Percentiles rank a stretch among this genome's conserved stretches.
phyloP scores from a whole-genome alignment of 2,329 filamentous ascomycete genomes.

The Orbilia ellipsospora region DNA sequence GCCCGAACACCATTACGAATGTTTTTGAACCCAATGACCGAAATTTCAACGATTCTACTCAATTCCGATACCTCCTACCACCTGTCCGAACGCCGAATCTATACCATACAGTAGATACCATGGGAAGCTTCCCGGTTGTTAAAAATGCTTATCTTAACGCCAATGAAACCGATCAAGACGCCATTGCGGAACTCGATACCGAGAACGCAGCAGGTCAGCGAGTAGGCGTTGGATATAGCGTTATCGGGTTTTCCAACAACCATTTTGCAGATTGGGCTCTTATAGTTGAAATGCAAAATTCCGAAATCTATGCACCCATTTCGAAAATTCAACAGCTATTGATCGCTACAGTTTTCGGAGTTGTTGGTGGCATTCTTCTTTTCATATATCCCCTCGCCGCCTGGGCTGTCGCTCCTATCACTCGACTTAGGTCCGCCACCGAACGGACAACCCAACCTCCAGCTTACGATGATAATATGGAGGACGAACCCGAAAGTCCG shows the following conservation, averaged over 20 bases:
- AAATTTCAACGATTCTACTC: slow-evolving; percentile 29
- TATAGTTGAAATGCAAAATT: slow-evolving; percentile 78
- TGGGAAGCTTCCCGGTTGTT: slow-evolving; percentile 54
- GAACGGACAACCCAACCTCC: slow-evolving; percentile 69
- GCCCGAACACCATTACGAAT: slow-evolving; percentile 40
- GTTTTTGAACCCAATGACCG: slow-evolving; percentile 45
- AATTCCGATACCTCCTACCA: slow-evolving; percentile 47
- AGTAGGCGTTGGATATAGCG: slow-evolving; percentile 84
- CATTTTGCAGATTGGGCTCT: slow-evolving; percentile 82
- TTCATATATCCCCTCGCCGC: slow-evolving; percentile 83
- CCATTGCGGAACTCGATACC: slow-evolving; percentile 63
- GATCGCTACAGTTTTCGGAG: slow-evolving; percentile 85
- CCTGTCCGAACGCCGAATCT: slow-evolving; percentile 36
- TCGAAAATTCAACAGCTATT: slow-evolving; percentile 80
- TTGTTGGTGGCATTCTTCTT: slow-evolving; percentile 76
- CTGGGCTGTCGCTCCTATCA: slow-evolving; percentile 81
- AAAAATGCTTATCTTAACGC: slow-evolving; percentile 51
- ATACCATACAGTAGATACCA: slow-evolving; percentile 47
- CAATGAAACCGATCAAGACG: slow-evolving; percentile 28
- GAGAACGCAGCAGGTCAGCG: slow-evolving; percentile 75
- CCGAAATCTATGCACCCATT: slow-evolving; percentile 81
- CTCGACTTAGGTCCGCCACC: slow-evolving; percentile 78
- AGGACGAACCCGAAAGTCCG: slow-evolving; percentile 55
- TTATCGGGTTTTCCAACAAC: slow-evolving; percentile 68
- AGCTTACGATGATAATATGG: slow-evolving; percentile 51